A percentile compares a stretch with the other conserved stretches of the same genome.
Conservation (phyloP, 306 rosid species). For the Gastrolobium bilobum region DNA sequence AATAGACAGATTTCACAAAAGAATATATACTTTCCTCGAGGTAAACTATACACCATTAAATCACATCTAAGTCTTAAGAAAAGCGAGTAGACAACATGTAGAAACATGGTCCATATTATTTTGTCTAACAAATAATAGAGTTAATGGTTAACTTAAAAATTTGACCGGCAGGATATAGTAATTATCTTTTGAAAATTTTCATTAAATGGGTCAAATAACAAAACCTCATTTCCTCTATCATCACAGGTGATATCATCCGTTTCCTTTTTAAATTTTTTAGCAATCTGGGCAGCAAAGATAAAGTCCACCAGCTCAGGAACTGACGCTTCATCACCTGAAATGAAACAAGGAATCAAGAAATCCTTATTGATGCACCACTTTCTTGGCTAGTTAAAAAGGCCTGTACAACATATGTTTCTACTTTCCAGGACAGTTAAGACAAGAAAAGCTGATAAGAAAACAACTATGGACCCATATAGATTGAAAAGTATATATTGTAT, state of each 20-base stretch:
- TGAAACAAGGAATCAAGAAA: constrained; percentile 43
- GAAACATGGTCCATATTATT: constrained; percentile 15
- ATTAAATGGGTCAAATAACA: constrained; percentile 45
- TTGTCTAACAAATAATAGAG: constrained; percentile 22
- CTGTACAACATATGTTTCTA: constrained; percentile 2
- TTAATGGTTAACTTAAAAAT: constrained; percentile 6
- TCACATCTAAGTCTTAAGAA: constrained; percentile 5
- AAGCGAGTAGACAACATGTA: constrained; percentile 13
- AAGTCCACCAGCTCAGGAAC: constrained; percentile 82
- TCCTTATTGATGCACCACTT: constrained; percentile 15
- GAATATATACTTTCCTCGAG: constrained; percentile 9
- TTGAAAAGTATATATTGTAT: constrained; percentile 18
- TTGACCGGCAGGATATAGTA: constrained; percentile 31
- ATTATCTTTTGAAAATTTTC: constrained; percentile 27
- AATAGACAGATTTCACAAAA: constrained; percentile 7
- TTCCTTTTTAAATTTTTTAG: constrained; percentile 70
- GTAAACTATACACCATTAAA: constrained; percentile 14
- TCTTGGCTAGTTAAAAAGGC: constrained; percentile 15
- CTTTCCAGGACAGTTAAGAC: constrained; percentile 19
- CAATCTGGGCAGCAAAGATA: constrained; percentile 85
- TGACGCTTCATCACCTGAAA: constrained; percentile 78
- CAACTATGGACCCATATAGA: not conserved
- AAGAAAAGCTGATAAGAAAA: constrained; percentile 23
- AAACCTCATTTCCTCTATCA: constrained; percentile 71
- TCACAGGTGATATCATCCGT: constrained; percentile 55